phyloP scores from a whole-genome alignment of 1,139 yeast species.

The Blastobotrys malaysiensis region DNA sequence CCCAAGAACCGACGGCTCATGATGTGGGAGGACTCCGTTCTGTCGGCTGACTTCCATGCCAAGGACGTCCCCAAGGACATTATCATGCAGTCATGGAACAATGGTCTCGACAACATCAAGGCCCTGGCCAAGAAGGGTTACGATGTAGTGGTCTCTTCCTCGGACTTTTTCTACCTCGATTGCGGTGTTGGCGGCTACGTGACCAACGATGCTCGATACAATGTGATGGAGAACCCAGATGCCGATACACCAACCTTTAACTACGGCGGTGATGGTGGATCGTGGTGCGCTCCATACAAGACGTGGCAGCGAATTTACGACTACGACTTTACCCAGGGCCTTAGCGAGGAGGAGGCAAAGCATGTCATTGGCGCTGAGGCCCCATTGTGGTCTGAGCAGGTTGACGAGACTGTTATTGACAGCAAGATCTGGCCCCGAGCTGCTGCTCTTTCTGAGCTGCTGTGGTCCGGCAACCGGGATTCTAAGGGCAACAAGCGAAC shows the following conservation, averaged over 20 bases:
- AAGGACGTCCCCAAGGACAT: conserved; percentile 30
- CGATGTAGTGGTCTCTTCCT: conserved; percentile 42
- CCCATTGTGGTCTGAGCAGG: conserved; percentile 45
- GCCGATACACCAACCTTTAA: conserved; percentile 29
- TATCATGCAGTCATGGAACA: conserved; percentile 42
- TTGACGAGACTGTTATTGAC: conserved; percentile 39
- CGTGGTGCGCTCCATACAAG: conserved; percentile 50
- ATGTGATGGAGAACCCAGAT: conserved; percentile 27
- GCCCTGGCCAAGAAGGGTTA: conserved; percentile 38
- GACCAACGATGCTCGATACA: conserved; percentile 38
- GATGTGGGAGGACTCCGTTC: conserved; percentile 47
- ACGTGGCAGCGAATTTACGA: conserved; percentile 46
- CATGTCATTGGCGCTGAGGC: conserved; percentile 45
- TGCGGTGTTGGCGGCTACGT: conserved; percentile 46
- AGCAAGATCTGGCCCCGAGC: conserved; percentile 45
- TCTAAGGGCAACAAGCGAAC: conserved; percentile 34
- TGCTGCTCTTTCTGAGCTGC: conserved; percentile 44
- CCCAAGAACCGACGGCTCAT: conserved; percentile 31
- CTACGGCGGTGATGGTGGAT: conserved; percentile 37
- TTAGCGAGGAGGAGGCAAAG: conserved; percentile 35
- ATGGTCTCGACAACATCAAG: conserved; percentile 30
- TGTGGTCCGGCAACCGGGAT: conserved; percentile 45
- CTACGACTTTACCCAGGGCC: conserved; percentile 37
- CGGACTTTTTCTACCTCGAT: conserved; percentile 41
- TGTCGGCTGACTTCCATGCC: conserved; percentile 23